phyloP scores from a whole-genome alignment of 768 basidiomycete species.

The Termitomyces heimii region DNA sequence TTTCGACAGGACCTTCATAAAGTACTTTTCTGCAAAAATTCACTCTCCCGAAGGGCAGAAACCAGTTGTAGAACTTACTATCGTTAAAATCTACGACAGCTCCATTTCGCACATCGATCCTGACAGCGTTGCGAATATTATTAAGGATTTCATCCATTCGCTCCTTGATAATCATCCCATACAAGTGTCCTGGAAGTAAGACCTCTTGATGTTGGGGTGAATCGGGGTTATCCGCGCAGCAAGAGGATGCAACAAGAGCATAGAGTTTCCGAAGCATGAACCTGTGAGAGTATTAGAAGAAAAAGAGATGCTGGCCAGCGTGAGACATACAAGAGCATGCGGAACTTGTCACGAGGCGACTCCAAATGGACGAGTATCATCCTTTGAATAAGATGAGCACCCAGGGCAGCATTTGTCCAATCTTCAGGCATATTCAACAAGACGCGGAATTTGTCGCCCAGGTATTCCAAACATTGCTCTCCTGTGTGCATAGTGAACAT shows the following conservation, averaged over 20 bases:
- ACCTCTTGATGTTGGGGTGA: constrained; percentile 99
- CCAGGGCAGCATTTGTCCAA: constrained; percentile 79
- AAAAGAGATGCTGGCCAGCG: background rate
- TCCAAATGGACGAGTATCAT: constrained; percentile 88
- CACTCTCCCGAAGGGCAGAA: background rate
- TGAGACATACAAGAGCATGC: constrained; percentile 81
- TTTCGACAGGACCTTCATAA: constrained; percentile 65
- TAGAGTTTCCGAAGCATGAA: constrained; percentile 98
- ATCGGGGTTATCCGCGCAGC: constrained; percentile 94
- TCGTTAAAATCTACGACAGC: constrained; percentile 85
- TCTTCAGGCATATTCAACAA: constrained; percentile 90
- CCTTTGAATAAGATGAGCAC: constrained; percentile 77
- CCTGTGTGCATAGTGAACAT: constrained; percentile 84
- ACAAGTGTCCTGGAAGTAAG: constrained; percentile 85
- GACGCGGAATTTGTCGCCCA: constrained; percentile 95
- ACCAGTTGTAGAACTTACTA: constrained; percentile 42
- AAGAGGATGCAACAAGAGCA: constrained; percentile 82
- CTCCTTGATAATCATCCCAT: constrained; percentile 98
- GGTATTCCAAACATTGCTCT: constrained; percentile 87
- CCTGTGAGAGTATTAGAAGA: constrained; percentile 31
- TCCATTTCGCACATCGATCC: constrained; percentile 69
- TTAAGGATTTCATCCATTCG: constrained; percentile 86
- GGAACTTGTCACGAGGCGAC: constrained; percentile 87
- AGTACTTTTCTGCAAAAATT: constrained; percentile 60
- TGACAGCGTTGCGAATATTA: constrained; percentile 63